Conservation (phyloP, 2,329 filamentous ascomycete species). For the Ilyonectria sp. region DNA sequence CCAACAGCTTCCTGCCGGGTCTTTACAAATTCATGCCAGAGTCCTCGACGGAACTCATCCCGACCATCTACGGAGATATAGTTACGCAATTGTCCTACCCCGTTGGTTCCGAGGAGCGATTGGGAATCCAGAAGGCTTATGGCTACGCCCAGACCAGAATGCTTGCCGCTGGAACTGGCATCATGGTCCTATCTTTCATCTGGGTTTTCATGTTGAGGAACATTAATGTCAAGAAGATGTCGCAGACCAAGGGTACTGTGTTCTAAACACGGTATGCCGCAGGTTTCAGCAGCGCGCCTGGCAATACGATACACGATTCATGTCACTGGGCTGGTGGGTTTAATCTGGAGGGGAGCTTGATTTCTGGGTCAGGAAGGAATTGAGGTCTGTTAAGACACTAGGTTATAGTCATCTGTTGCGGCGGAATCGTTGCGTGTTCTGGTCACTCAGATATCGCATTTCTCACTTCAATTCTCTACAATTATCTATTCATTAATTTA, state of each 20-base stretch:
- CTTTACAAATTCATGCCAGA: slow-evolving; percentile 58
- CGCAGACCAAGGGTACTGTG: slow-evolving; percentile 51
- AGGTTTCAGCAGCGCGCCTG: not conserved
- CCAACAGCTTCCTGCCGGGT: slow-evolving; percentile 56
- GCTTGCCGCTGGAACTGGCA: slow-evolving; percentile 54
- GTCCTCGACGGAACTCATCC: slow-evolving; percentile 47
- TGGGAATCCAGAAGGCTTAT: slow-evolving; percentile 63
- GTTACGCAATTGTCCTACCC: slow-evolving; percentile 56
- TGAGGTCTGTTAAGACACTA: not conserved
- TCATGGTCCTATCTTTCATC: slow-evolving; percentile 47
- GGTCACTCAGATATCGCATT: not conserved
- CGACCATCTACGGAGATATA: slow-evolving; percentile 61
- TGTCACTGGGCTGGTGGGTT: not conserved
- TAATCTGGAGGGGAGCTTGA: not conserved
- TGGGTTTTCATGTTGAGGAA: slow-evolving; percentile 51
- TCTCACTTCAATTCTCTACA: not conserved
- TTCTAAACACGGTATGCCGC: slow-evolving; percentile 36
- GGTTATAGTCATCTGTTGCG: not conserved
- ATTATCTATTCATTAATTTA: not conserved
- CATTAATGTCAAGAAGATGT: slow-evolving; percentile 49
- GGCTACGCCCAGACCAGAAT: slow-evolving; percentile 61
- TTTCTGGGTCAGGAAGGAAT: not conserved
- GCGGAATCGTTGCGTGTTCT: not conserved
- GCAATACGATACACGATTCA: not conserved
- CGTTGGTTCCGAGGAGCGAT: slow-evolving; percentile 56